phyloP scores from a whole-genome alignment of 1,284 basidiomycete species.

The Xerocomus nothofagi region DNA sequence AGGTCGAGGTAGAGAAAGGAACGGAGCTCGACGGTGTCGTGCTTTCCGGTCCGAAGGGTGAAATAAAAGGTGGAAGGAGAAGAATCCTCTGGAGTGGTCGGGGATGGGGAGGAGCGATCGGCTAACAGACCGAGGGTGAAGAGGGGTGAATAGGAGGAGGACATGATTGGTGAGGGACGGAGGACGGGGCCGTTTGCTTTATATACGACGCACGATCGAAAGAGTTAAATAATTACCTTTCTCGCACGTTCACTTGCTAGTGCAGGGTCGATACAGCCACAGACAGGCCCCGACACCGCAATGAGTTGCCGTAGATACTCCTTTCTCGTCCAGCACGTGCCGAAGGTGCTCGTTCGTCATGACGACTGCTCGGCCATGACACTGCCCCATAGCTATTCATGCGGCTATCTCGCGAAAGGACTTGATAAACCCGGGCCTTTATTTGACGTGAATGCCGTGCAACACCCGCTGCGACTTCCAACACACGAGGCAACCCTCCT shows the following conservation, averaged over 20 bases:
- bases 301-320: constrained; percentile 17
- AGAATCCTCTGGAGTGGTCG: too few species aligned
- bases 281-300: constrained; percentile 15
- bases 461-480: background rate
- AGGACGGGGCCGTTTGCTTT: constrained; percentile 7
- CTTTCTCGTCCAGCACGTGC: background rate
- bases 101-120: constrained; percentile 10
- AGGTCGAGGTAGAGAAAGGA: constrained; percentile 63
- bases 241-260: constrained; percentile 18
- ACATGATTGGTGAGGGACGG: constrained; percentile 8
- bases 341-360: too few species aligned
- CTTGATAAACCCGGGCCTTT: too few species aligned
- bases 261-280: constrained; percentile 17
- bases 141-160: constrained; percentile 31
- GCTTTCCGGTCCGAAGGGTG: constrained; percentile 44
- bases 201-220: constrained; percentile 9
- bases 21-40: constrained; percentile 42
- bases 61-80: constrained; percentile 48
- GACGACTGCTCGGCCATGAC: background rate
- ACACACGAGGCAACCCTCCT: constrained; percentile 23
- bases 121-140: constrained; percentile 32
- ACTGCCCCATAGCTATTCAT: too few species aligned
- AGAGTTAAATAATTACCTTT: constrained; percentile 21
- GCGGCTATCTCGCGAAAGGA: too few species aligned
- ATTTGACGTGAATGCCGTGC: constrained; percentile 8